These are phyloP conservation scores for Raddia distichophylla DNA, from an alignment of 176 grass and related monocot species.

Conservation along the genomic window DNA sequence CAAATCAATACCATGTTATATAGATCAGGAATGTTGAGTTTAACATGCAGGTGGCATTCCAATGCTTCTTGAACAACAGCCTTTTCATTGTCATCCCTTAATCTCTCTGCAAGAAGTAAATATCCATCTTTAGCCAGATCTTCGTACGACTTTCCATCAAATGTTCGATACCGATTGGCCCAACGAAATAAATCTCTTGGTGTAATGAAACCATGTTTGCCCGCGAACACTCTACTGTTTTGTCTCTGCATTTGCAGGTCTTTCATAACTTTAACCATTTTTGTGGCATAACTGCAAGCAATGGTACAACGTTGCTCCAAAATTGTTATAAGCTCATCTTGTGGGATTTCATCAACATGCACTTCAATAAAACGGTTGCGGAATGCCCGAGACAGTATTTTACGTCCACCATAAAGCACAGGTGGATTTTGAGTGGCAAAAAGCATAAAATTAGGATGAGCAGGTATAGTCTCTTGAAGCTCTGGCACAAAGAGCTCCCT, in stretches of 20 bases:
- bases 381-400: constrained; percentile 93
- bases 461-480: constrained; percentile 76
- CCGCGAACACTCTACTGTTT: constrained; percentile 93
- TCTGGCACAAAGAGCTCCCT: constrained; percentile 94
- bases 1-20: constrained; percentile 62
- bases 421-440: constrained; percentile 98
- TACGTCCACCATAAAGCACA: constrained; percentile 83
- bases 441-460: constrained; percentile 97
- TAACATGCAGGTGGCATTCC: constrained; percentile 60
- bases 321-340: constrained; percentile 75
- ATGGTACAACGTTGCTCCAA: constrained; percentile 65
- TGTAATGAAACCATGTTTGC: constrained; percentile 98
- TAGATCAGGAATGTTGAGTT: constrained; percentile 63
- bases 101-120: constrained; percentile 92
- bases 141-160: constrained; percentile 77
- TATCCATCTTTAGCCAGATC: constrained; percentile 95
- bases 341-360: constrained; percentile 97
- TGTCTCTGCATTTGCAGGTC: constrained; percentile 81
- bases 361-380: constrained; percentile 95
- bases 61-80: constrained; percentile 70
- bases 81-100: constrained; percentile 91
- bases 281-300: constrained; percentile 70
- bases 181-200: constrained; percentile 93
- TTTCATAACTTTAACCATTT: constrained; percentile 96
- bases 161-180: constrained; percentile 76